Base-by-base conservation (phyloP, 2,329 filamentous ascomycete genomes). In the Aspergillus piperis region DNA sequence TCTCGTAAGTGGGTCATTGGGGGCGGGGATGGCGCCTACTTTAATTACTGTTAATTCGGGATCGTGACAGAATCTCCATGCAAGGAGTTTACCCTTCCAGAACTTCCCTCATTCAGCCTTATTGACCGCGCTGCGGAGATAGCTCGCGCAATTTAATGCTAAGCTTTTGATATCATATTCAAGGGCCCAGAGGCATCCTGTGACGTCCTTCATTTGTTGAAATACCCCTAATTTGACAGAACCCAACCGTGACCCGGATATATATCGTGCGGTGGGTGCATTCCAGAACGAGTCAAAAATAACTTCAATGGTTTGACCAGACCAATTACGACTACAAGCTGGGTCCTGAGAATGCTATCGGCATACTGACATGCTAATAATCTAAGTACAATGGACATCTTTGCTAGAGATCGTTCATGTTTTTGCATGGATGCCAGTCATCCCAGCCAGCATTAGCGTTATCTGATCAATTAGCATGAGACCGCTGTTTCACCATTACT, bases 11-110 rank as follows among this genome's bases (percentile, higher is more conserved):
- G 66, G 66, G 64, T 68, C 64, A 53, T 41, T 32, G 41, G 49
- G 51, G 62, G 60, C 61, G 54, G 63, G 60, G 64, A 66, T 67
- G 63, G 64, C 62, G 66, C 59, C 56, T 67, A 68, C 63, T 61
- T 64, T 67, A 67, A 64, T 68, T 58, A 57, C 55, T 55, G 60
- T 66, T 57, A 63, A 62, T 57, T 66, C 49, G 25, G 49, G 15
- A 36, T 58, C 42, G 42, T n/a, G 38, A 38, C 21, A 49, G 30
- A 42, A 49, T 8, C 27, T 39, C 36, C 55, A 63, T 64, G 64
- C 64, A 66, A 66, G 64, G 63, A 57, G 51, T 38, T 55, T 15
- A 44, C 13, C 21, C 23, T 60, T 50, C 36, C 38, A 44, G 44
- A 42, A 58, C 27, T 2, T 30, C 44, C 32, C 32, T 38, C 39